These are phyloP conservation scores for Cnidoscolus chayamansa DNA, from an alignment of 441 rosid species.

Conservation along the genomic window DNA sequence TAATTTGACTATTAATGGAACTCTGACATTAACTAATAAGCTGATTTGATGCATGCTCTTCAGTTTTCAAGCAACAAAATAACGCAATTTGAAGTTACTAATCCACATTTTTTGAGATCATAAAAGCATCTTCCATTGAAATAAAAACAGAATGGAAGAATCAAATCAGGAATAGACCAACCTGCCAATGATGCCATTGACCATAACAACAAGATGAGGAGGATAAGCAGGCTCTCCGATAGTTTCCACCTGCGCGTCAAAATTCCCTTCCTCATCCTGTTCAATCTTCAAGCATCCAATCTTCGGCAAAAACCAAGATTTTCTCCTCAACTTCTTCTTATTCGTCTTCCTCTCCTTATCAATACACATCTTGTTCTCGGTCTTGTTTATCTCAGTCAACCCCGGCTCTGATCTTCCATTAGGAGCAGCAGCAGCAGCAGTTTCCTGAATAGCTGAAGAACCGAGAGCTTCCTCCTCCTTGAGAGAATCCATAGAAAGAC, in stretches of 20 bases:
- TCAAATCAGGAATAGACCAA: slow-evolving; percentile 10
- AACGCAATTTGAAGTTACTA: too few relatives aligned
- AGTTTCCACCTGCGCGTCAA: slow-evolving; percentile 42
- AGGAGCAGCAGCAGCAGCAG: neutral
- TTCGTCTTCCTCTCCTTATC: neutral
- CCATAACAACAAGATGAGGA: slow-evolving; percentile 72
- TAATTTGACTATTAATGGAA: neutral
- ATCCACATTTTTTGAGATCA: neutral
- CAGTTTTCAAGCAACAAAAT: too few relatives aligned
- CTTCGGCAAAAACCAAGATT: slow-evolving; percentile 26
- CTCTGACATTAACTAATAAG: neutral
- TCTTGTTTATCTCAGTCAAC: neutral
- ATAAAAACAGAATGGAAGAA: neutral
- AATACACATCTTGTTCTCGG: neutral
- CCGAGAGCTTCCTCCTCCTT: neutral
- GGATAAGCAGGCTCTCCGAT: slow-evolving; percentile 41
- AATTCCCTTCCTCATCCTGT: slow-evolving; percentile 43
- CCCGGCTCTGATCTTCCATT: slow-evolving; percentile 9
- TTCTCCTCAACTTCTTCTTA: slow-evolving; percentile 17
- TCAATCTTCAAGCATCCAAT: slow-evolving; percentile 57
- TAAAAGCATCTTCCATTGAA: neutral
- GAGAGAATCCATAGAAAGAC: neutral
- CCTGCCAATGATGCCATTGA: slow-evolving; percentile 89
- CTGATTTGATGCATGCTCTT: too few relatives aligned
- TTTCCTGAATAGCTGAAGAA: neutral